Percentiles rank a stretch among this genome's conserved stretches.
phyloP scores from a whole-genome alignment of 2,329 filamentous ascomycete species.

The Phialocephala subalpina region DNA sequence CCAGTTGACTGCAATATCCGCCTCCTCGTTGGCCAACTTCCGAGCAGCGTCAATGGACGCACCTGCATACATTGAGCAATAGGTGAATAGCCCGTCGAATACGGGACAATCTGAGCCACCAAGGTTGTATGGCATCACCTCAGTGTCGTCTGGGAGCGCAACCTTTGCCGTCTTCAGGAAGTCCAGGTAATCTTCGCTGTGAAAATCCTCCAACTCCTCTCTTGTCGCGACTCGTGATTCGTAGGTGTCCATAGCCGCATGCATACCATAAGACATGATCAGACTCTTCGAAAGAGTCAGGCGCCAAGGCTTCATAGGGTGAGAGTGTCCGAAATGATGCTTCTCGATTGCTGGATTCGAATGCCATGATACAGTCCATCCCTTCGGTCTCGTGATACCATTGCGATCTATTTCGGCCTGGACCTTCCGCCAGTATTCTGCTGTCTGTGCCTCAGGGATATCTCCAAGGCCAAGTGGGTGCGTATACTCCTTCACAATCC shows the following conservation, averaged over 20 bases:
- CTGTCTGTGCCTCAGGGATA: slow-evolving; percentile 42
- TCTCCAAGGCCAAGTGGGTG: slow-evolving; percentile 34
- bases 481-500: slow-evolving; percentile 44
- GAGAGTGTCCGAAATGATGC: slow-evolving; percentile 95
- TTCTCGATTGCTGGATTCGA: slow-evolving; percentile 94
- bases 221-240: slow-evolving; percentile 83
- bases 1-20: slow-evolving; percentile 98
- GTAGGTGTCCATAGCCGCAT: slow-evolving; percentile 96
- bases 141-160: slow-evolving; percentile 71
- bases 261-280: slow-evolving; percentile 93
- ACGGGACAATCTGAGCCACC: slow-evolving; percentile 93
- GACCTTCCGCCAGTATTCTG: slow-evolving; percentile 36
- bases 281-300: slow-evolving; percentile 94
- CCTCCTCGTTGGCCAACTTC: slow-evolving; percentile 85
- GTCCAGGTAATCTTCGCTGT: slow-evolving; percentile 88
- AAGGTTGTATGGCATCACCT: slow-evolving; percentile 76
- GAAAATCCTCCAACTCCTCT: slow-evolving; percentile 87
- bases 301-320: slow-evolving; percentile 99
- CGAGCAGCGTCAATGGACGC: slow-evolving; percentile 90
- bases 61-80: slow-evolving; percentile 92
- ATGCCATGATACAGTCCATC: slow-evolving; percentile 93
- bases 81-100: slow-evolving; percentile 95
- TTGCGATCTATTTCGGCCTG: slow-evolving; percentile 54
- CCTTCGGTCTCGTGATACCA: slow-evolving; percentile 80
- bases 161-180: slow-evolving; percentile 80